These are phyloP conservation scores for Aquilaria agallochum DNA, from an alignment of 441 rosid genomes.

Conservation along the genomic window DNA sequence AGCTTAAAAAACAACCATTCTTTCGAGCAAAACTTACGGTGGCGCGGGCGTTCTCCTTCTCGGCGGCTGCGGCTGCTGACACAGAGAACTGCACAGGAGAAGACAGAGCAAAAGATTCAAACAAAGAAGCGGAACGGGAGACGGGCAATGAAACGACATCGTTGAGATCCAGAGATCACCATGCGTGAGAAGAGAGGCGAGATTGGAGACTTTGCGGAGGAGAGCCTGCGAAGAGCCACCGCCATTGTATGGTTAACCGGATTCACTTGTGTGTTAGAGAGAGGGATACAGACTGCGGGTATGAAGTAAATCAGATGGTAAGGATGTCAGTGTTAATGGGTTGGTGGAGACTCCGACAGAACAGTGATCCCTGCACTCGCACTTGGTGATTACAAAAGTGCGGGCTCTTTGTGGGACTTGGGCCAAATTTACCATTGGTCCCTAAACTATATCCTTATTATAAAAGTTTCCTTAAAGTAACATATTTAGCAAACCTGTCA, in stretches of 20 bases:
- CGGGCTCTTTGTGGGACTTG: not conserved
- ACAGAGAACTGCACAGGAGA: conserved; percentile 56
- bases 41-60: conserved; percentile 55
- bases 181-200: conserved; percentile 30
- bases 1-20: not conserved
- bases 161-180: conserved; percentile 25
- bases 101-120: conserved; percentile 4
- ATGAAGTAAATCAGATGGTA: not conserved
- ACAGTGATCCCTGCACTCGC: not conserved
- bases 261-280: not conserved
- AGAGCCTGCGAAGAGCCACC: conserved; percentile 62
- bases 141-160: not conserved
- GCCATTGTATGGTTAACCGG: conserved; percentile 40
- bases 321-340: conserved; percentile 6
- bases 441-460: too few species aligned
- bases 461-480: too few species aligned
- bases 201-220: conserved; percentile 41
- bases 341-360: conserved; percentile 8
- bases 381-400: not conserved
- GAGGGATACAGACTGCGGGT: not conserved
- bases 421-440: too few species aligned
- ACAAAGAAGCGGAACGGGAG: not conserved
- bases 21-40: conserved; percentile 28
- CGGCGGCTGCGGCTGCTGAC: conserved; percentile 40
- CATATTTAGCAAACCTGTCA: too few species aligned